Conservation (phyloP, 2,329 filamentous ascomycete genomes). For the Botrytis elliptica region DNA sequence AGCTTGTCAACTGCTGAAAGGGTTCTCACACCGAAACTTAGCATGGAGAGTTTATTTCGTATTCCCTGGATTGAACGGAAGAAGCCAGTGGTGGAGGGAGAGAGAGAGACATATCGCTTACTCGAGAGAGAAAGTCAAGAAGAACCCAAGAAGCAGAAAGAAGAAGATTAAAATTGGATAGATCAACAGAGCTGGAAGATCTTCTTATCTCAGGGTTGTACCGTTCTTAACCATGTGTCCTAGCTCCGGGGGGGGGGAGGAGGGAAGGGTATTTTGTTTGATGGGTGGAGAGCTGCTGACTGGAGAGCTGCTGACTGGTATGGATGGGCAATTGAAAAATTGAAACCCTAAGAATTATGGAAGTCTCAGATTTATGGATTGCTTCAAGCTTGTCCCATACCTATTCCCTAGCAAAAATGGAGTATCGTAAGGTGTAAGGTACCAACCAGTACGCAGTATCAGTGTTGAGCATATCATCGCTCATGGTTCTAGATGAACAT, state of each 20-base stretch:
- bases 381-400: neutral
- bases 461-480: neutral
- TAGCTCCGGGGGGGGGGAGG: neutral
- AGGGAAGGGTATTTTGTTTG: neutral
- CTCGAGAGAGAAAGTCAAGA: neutral
- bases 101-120: neutral
- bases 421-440: neutral
- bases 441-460: neutral
- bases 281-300: neutral
- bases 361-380: neutral
- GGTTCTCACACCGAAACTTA: slow-evolving; percentile 7
- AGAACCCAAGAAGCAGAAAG: neutral
- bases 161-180: slow-evolving; percentile 4
- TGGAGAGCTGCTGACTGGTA: neutral
- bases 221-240: neutral
- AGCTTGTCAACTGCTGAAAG: neutral
- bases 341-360: neutral
- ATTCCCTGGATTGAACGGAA: neutral
- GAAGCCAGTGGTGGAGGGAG: neutral
- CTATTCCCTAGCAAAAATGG: neutral
- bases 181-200: neutral
- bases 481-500: neutral
- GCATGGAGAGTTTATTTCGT: neutral
- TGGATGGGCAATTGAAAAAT: neutral
- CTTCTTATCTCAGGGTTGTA: neutral